Percentiles rank a stretch among this genome's conserved stretches.
Conservation (phyloP, 1,284 basidiomycete species). For the Pseudozyma sp. region DNA sequence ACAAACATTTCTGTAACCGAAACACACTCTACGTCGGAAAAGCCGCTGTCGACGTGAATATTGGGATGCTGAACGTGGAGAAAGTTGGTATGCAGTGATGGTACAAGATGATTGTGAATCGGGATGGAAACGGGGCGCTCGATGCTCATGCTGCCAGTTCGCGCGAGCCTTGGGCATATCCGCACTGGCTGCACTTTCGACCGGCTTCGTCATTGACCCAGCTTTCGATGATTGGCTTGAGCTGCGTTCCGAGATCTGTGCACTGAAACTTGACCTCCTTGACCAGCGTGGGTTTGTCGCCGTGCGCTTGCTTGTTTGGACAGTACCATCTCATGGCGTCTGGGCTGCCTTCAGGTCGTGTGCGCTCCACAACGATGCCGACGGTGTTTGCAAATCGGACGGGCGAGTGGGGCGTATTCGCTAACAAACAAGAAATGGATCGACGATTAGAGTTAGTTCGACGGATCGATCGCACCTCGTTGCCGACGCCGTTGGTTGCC, state of each 20-base stretch:
- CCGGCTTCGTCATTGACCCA: constrained; percentile 57
- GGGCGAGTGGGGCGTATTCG: constrained; percentile 94
- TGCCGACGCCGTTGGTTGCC: not conserved
- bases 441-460: not conserved
- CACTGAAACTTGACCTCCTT: constrained; percentile 88
- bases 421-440: constrained; percentile 1
- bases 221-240: constrained; percentile 83
- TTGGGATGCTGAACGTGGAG: too few species aligned
- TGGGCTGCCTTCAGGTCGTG: constrained; percentile 76
- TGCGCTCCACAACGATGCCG: constrained; percentile 93
- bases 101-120: too few species aligned
- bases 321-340: constrained; percentile 97
- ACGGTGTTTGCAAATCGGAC: constrained; percentile 89
- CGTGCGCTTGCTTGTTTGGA: constrained; percentile 75
- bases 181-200: constrained; percentile 52
- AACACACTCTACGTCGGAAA: too few species aligned
- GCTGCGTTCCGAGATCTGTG: constrained; percentile 89
- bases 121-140: too few species aligned
- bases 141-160: constrained; percentile 40
- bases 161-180: constrained; percentile 30
- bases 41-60: too few species aligned
- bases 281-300: constrained; percentile 79
- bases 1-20: not conserved
- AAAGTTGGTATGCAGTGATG: too few species aligned
- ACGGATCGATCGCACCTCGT: not conserved